Base-by-base conservation (phyloP, 768 basidiomycete genomes). In the Amanita pseudoporphyria region DNA sequence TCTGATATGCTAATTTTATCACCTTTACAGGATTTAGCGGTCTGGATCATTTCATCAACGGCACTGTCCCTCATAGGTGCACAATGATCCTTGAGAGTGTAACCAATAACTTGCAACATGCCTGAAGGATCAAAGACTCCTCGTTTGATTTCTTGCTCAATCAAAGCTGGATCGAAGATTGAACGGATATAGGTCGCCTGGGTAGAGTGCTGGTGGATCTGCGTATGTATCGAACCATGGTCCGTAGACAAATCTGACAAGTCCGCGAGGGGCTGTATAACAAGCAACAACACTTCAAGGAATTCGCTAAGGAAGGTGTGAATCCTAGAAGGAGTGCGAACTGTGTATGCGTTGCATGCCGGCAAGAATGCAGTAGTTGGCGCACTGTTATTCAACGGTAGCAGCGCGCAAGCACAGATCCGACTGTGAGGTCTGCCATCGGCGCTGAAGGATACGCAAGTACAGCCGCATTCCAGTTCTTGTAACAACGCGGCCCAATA, bases 51-150 rank as follows among this genome's bases (percentile, higher is more conserved):
- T 33, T 74, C 74, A 60, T 92, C 87, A 22, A 96, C 84, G 38
- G 81, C 77, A 12, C 71, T 75, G 65, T 96, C 93, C 31, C 93
- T 73, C 82, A 95, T 93, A 12, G 93, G 93, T 5, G 93, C 93
- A 54, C 93, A 95, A 58, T 96, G 92, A 31, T 81, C 79, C 64
- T 94, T 90, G 54, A 95, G 74, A 14, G 85, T 84, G 54, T 78
- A 72, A 12, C 89, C 91, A 52, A 96, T 82, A 52, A 81, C 79
- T 40, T 72, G 62, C 67, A 95, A 91, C 41, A 94, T 73, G 9
- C 80, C 80, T 6, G 81, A 77, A 21, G 87, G 80, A 67, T 92
- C 87, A 61, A 89, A 91, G 7, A 87, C 67, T 30, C 77, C 74
- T 54, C 83, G 83, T 47, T 71, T 74, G 56, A 92, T 77, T 67